Base-by-base conservation (phyloP, 345 rosid genomes). In the Citrus glauca region DNA sequence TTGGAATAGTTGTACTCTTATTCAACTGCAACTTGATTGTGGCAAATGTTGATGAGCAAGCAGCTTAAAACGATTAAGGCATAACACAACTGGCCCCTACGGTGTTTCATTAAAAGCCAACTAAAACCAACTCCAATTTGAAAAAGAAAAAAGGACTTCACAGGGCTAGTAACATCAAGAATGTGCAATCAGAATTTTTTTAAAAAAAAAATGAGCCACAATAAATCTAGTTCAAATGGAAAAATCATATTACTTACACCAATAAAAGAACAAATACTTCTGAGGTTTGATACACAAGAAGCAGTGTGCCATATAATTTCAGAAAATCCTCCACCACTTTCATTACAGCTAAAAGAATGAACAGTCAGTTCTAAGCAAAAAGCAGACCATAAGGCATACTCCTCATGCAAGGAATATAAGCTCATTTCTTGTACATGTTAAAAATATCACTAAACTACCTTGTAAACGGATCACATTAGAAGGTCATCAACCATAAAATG, bases 381-480 rank as follows among this genome's bases (percentile, higher is more conserved):
- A 37, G 14, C 22, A 38, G 25, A 59, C 27, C 28, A 40, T 19
- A 40, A 40, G 63, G 20, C 69, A 42, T 10, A 53, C 30, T 19
- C 27, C 42, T 40, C 42, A 38, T 57, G 61, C 28, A 24, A 69
- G 6, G 13, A 42, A 56, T 7, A 38, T 61, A 33, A 25, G 33
- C 69, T 69, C 57, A 81, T 78, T 55, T 42, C 45, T 59, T 2
- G 28, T 28, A 68, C 25, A 72, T 24, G 30, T 50, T 72, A 55
- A 61, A 61, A 45, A 74, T 61, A 67, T 10, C 5, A 38, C 37
- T 20, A 55, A 40, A 70, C 7, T 50, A 45, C 50, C 42, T 22
- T 9, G 30, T 60, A 77, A 71, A 35, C 4, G 25, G 63, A 69
- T 37, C 24, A 19, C 40, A 16, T 28, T 17, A 55, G 55, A 56